Evolutionary conservation across 257 asterid genomes (phyloP).

Genomic region (Nyctanthes arbortristis): DNA sequence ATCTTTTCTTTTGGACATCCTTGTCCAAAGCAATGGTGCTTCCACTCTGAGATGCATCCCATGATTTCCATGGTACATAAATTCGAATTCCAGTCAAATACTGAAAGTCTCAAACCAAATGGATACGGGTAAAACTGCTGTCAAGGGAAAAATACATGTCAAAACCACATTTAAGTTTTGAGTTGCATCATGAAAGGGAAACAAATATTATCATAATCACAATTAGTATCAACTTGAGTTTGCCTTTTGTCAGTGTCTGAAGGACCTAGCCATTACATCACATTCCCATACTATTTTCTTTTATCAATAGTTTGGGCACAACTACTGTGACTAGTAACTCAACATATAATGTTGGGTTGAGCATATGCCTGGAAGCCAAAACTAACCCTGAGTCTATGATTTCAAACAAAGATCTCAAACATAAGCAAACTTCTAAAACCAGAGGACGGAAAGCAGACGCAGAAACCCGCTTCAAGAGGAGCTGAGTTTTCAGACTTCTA

Average conservation of each 20-base stretch:
- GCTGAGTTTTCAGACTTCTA: not conserved
- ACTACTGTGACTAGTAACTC: not conserved
- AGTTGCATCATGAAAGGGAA: not conserved
- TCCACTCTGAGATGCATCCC: not conserved
- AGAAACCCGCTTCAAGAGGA: not conserved
- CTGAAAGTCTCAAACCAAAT: no score
- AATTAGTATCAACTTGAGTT: not conserved
- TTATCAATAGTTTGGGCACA: not conserved
- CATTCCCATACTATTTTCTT: not conserved
- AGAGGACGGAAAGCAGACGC: no score
- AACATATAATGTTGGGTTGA: no score
- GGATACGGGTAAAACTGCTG: no score
- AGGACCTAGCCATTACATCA: not conserved
- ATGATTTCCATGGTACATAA: not conserved
- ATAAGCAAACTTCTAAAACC: not conserved
- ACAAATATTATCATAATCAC: not conserved
- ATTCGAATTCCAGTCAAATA: no score
- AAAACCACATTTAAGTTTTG: no score
- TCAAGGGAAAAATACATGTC: no score
- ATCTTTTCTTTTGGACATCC: no score
- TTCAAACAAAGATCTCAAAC: no score
- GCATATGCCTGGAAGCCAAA: not conserved
- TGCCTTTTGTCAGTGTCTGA: not conserved
- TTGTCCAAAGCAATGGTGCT: not conserved
- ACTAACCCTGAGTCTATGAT: not conserved